A percentile compares a stretch with the other conserved stretches of the same genome.
Conservation (phyloP, 1,139 yeast species). For the Blastobotrys aristatus region DNA sequence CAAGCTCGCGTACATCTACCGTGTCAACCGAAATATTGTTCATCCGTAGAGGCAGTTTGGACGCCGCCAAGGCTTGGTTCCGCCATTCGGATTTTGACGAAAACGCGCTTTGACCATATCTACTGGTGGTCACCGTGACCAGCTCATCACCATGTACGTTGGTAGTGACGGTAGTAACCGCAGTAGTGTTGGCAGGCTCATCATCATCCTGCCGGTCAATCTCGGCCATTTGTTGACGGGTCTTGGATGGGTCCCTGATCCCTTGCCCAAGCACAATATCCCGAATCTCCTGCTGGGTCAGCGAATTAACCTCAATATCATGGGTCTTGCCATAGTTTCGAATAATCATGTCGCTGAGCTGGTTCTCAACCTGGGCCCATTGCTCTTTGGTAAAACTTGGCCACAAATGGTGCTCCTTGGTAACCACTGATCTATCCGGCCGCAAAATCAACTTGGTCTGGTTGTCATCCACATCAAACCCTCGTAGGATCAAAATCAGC, state of each 20-base stretch:
- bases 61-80: conserved; percentile 73
- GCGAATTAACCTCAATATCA: conserved; percentile 76
- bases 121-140: conserved; percentile 86
- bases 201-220: conserved; percentile 59
- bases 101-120: conserved; percentile 80
- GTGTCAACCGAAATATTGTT: conserved; percentile 70
- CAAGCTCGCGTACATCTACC: conserved; percentile 31
- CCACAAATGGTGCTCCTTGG: conserved; percentile 86
- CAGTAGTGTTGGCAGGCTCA: conserved; percentile 70
- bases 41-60: conserved; percentile 66
- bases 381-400: conserved; percentile 83
- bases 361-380: conserved; percentile 87
- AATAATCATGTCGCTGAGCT: conserved; percentile 80
- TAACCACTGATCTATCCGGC: conserved; percentile 65
- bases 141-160: conserved; percentile 97
- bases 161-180: conserved; percentile 76
- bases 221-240: conserved; percentile 75
- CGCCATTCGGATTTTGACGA: conserved; percentile 92
- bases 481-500: conserved; percentile 71
- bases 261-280: conserved; percentile 95
- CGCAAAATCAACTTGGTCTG: conserved; percentile 68
- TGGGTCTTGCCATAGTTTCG: conserved; percentile 81
- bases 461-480: conserved; percentile 72
- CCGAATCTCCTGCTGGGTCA: conserved; percentile 90
- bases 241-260: conserved; percentile 80